Evolutionary conservation across 768 basidiomycete species (phyloP).

Genomic region (Myochromella boudieri): DNA sequence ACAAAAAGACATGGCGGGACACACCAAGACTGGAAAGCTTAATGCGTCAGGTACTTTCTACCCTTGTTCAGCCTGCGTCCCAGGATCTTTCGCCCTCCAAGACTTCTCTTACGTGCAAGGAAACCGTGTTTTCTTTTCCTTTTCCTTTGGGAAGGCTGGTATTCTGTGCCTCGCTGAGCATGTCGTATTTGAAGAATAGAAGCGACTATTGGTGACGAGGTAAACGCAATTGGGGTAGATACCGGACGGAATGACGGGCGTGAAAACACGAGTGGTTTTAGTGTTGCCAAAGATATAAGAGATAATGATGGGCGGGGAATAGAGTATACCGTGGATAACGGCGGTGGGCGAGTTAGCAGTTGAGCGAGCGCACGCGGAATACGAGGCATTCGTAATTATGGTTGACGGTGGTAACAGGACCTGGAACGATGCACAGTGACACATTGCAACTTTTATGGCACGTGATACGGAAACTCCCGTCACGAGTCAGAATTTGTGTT

Average conservation of each 20-base stretch:
- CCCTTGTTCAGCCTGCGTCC: conserved; percentile 72
- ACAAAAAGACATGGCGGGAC: too few relatives aligned
- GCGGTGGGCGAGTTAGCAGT: conserved; percentile 33
- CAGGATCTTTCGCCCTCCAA: conserved; percentile 72
- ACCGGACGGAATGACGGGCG: conserved; percentile 23
- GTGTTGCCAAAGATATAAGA: conserved; percentile 12
- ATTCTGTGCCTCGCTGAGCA: conserved; percentile 79
- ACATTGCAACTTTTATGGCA: conserved; percentile 8
- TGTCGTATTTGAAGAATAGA: conserved; percentile 58
- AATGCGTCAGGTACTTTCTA: conserved; percentile 81
- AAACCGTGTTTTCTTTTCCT: conserved; percentile 94
- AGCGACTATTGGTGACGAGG: conserved; percentile 35
- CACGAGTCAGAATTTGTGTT: conserved; percentile 20
- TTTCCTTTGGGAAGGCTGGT: conserved; percentile 94
- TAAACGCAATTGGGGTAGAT: conserved; percentile 18
- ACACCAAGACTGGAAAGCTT: conserved; percentile 16
- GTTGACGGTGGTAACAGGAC: background rate
- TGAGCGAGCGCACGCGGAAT: conserved; percentile 37
- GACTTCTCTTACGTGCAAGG: conserved; percentile 68
- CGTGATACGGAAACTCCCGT: conserved; percentile 21
- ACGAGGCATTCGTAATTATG: conserved; percentile 38
- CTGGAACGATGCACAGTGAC: background rate
- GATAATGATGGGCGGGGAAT: conserved; percentile 14
- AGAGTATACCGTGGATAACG: conserved; percentile 25
- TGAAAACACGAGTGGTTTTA: conserved; percentile 21